Evolutionary conservation across 176 grass and related monocot species (phyloP), one percentile per base, ranked within the genome.

Genomic region (Lolium rigidum): DNA sequence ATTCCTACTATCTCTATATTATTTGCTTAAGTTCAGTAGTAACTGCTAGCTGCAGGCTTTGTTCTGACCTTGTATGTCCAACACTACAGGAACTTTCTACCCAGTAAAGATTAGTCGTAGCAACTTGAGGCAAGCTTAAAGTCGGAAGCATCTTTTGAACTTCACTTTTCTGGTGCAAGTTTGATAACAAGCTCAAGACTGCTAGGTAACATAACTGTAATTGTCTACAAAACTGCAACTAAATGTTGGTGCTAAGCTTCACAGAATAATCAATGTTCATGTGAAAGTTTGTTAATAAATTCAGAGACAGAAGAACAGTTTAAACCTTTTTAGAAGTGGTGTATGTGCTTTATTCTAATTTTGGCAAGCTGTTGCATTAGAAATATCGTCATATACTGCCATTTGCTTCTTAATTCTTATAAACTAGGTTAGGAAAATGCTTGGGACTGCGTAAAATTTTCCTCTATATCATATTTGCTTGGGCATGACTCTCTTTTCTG

Each of bases 181-280:
- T 37, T 79, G n/a, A 66, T 22, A 59, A 77, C 7, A 68, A 82
- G 61, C 9, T 46, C 70, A 66, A 48, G 37, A 6, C 20, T 10
- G 78, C n/a, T 79, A n/a, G 54, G 26, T 52, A 78, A 39, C 80
- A 77, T 63, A 66, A 79, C 7, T 79, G 81, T 71, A 54, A 4
- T 31, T 61, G 2, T 79, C 6, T 73, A 46, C 48, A 63, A 38
- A 88, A 79, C 12, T 37, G n/a, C 21, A 80, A 80, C 66, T 28
- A 62, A 72, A 52, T 26, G 6, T 17, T 79, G 59, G 25, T 56
- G 70, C 59, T 87, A 50, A 44, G 12, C n/a, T 79, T 73, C 58
- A 57, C 11, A 65, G 46, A 84, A 39, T 74, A 84, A 84, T 66
- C 37, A 60, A 74, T 17, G 46, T 54, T 84, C 22, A 1, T 6